A percentile compares a stretch with the other conserved stretches of the same genome.
These are phyloP conservation scores for Colletotrichum neosansevieriae DNA, from an alignment of 2,329 filamentous ascomycete species.

Conservation along the genomic window DNA sequence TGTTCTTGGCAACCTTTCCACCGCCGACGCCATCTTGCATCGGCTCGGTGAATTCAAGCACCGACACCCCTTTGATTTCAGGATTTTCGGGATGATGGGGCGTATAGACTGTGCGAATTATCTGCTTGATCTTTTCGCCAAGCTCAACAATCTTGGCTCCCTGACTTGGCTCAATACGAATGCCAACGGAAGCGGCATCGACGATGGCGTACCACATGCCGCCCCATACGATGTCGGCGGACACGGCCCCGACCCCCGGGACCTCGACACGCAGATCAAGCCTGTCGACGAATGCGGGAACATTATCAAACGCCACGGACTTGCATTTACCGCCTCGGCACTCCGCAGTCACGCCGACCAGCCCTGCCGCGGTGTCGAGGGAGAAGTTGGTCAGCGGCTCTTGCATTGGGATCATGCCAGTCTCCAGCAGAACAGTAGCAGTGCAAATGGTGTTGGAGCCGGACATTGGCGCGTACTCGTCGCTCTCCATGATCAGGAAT, in stretches of 20 bases:
- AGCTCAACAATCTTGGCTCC: constrained; percentile 53
- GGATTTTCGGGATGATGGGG: constrained; percentile 59
- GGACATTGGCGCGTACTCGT: constrained; percentile 48
- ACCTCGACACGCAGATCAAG: constrained; percentile 55
- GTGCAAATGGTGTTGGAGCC: constrained; percentile 58
- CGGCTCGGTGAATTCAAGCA: constrained; percentile 53
- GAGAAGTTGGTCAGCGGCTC: constrained; percentile 53
- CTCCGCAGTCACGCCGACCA: constrained; percentile 54
- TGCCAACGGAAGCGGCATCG: constrained; percentile 51
- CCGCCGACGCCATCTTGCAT: constrained; percentile 39
- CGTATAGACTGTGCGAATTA: constrained; percentile 49
- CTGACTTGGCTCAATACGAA: constrained; percentile 49
- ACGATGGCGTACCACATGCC: constrained; percentile 60
- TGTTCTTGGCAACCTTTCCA: constrained; percentile 51
- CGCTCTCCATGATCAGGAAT: constrained; percentile 50
- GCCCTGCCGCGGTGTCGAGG: constrained; percentile 54
- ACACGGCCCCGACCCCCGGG: constrained; percentile 53
- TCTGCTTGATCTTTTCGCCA: constrained; percentile 57
- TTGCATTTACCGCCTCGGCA: constrained; percentile 57
- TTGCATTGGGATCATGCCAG: constrained; percentile 56
- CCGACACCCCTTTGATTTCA: constrained; percentile 55
- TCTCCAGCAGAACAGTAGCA: constrained; percentile 58
- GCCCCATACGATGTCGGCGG: constrained; percentile 59
- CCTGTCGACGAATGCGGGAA: constrained; percentile 55
- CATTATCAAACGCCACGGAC: constrained; percentile 58